Evolutionary conservation across 176 grass and related monocot genomes (phyloP).

Genomic region (Musa acuminata): DNA sequence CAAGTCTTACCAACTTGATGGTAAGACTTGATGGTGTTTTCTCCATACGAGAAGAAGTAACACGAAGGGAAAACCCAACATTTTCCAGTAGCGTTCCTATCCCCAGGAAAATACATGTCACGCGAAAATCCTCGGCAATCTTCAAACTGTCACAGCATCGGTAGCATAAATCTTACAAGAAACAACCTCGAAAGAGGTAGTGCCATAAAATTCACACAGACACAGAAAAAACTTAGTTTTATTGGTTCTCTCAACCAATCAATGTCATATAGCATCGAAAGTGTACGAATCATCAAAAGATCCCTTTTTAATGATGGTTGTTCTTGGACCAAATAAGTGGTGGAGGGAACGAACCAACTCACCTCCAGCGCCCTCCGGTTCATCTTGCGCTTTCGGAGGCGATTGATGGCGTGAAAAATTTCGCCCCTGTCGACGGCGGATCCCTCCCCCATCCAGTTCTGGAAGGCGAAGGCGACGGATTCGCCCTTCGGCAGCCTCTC

Average conservation of each 20-base stretch:
- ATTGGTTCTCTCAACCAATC: neutral
- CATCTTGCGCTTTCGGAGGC: constrained; percentile 49
- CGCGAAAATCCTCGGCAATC: no score
- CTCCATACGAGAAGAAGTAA: no score
- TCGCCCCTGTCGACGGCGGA: constrained; percentile 57
- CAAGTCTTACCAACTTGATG: no score
- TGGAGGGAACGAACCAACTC: neutral
- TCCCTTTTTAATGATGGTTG: neutral
- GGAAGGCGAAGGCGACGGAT: constrained; percentile 59
- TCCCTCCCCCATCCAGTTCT: constrained; percentile 70
- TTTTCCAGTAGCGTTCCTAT: no score
- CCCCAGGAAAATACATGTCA: no score
- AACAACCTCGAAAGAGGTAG: no score
- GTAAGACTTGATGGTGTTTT: no score
- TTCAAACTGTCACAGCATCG: no score
- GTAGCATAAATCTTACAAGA: no score
- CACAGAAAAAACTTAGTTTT: neutral
- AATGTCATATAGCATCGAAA: no score
- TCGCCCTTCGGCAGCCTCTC: constrained; percentile 38
- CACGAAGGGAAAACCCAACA: no score
- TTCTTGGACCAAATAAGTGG: neutral
- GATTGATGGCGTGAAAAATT: constrained; percentile 76
- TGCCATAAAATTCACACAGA: no score
- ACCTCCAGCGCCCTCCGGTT: constrained; percentile 66
- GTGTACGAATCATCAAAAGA: neutral